Conservation (phyloP, 2,329 filamentous ascomycete species). For the Ceratocystis lukuohia region DNA sequence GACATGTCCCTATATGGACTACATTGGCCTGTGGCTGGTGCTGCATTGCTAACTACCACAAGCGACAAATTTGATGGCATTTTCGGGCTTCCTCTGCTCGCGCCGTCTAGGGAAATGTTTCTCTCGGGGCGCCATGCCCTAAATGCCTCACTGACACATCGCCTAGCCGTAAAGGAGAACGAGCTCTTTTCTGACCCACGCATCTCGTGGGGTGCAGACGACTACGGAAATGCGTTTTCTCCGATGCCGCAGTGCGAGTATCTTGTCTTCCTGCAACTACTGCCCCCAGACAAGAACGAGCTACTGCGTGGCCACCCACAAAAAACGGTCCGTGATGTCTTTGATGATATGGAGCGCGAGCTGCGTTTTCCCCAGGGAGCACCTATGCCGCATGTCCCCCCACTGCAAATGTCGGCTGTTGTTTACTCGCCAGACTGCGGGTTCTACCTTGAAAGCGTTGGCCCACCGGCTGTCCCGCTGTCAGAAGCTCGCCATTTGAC, state of each 20-base stretch:
- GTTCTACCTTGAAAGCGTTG: conserved; percentile 52
- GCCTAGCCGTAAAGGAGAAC: conserved; percentile 48
- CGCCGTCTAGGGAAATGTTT: conserved; percentile 45
- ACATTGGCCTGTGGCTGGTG: conserved; percentile 71
- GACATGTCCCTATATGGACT: conserved; percentile 70
- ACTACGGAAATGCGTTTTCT: conserved; percentile 35
- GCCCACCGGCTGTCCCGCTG: conserved; percentile 42
- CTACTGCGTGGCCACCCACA: conserved; percentile 4
- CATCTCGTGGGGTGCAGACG: conserved; percentile 61
- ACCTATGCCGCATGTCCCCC: conserved; percentile 41
- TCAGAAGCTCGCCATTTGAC: conserved; percentile 41
- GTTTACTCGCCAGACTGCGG: conserved; percentile 56
- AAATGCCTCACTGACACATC: conserved; percentile 55
- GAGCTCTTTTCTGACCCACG: conserved; percentile 47
- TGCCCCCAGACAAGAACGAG: conserved; percentile 35
- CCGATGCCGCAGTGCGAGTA: conserved; percentile 56
- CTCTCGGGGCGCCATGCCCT: conserved; percentile 49
- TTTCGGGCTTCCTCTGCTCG: conserved; percentile 74
- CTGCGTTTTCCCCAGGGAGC: conserved; percentile 48
- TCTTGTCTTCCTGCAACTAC: conserved; percentile 70
- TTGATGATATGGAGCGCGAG: conserved; percentile 44
- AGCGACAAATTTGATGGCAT: conserved; percentile 92
- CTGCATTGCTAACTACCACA: conserved; percentile 70
- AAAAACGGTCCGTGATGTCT: conserved; percentile 23
- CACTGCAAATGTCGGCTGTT: conserved; percentile 47